Evolutionary conservation across 495 filamentous ascomycete species (phyloP), one percentile per base, ranked within the genome.

Genomic region (Thermothielavioides terrestris): DNA sequence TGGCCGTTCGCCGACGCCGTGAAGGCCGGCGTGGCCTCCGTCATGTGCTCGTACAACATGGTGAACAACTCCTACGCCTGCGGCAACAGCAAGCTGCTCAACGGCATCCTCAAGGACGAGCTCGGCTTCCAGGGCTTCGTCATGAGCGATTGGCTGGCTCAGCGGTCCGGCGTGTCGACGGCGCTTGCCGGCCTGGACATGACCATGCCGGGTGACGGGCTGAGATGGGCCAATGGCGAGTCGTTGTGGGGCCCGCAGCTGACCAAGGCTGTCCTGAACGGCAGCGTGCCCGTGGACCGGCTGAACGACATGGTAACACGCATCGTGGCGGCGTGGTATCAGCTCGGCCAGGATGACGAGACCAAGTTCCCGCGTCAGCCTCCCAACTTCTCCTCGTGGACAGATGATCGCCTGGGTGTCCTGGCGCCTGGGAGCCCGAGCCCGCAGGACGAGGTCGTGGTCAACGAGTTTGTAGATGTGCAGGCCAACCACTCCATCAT

Each of bases 311-410:
- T 98, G 92, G 88, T 81, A 3, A 87, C 86, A 1, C 80, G 91
- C 20, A 83, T 95, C 53, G 89, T 96, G 3, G 91, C 91, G 0
- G 75, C 89, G 0, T 96, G 89, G 88, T 96, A 94, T 62, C 87
- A 94, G 60, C 67, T 94, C 26, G 81, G 85, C 5, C 90, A 96
- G 66, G 89, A 95, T 58, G 72, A 84, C 42, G 75, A 77, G 66
- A 70, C 70, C 14, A 77, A 71, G 40, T 86, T 80, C 49, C 77
- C 84, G 21, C 78, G 77, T 8, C 68, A 88, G 7, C 81, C 79
- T 2, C 90, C 90, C 10, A 96, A 94, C 65, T 96, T 96, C 67
- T 94, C 88, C 2, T 89, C 85, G 0, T 96, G 88, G 87, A 90
- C 86, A 0, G 65, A 86, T 46, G 80, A 91, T 1, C 65, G 77